phyloP scores from a whole-genome alignment of 225 moss, liverwort and hornwort species.

The Thuidium tamariscinum region DNA sequence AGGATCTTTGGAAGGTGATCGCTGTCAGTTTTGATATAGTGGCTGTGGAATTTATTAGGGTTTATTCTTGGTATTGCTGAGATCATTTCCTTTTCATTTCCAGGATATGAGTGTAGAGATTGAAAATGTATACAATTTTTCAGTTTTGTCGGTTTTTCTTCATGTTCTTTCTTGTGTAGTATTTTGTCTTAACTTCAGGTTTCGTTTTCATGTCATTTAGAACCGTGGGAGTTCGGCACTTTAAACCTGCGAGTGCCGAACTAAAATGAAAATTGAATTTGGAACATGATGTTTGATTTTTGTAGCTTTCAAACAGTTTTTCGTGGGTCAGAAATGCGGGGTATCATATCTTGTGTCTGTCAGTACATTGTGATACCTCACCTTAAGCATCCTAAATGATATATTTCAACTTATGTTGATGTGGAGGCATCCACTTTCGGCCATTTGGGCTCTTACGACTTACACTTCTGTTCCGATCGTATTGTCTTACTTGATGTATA shows the following conservation, averaged over 20 bases:
- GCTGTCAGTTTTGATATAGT: not conserved
- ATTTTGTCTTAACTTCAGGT: not conserved
- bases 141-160: not conserved
- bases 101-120: not conserved
- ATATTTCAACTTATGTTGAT: not conserved
- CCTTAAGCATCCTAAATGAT: not conserved
- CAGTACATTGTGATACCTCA: not conserved
- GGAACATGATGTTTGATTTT: not conserved
- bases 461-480: not conserved
- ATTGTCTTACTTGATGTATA: not conserved
- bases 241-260: not conserved
- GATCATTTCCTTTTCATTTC: not conserved
- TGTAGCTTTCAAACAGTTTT: not conserved
- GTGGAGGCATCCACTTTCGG: not conserved
- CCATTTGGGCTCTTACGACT: not conserved
- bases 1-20: not conserved
- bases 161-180: not conserved
- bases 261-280: not conserved
- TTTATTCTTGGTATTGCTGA: not conserved
- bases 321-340: not conserved
- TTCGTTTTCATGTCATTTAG: not conserved
- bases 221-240: not conserved
- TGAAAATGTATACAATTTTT: not conserved
- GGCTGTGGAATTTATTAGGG: not conserved
- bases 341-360: not conserved